Base-by-base conservation (phyloP, 495 filamentous ascomycete genomes). In the Aspergillus biplanus region DNA sequence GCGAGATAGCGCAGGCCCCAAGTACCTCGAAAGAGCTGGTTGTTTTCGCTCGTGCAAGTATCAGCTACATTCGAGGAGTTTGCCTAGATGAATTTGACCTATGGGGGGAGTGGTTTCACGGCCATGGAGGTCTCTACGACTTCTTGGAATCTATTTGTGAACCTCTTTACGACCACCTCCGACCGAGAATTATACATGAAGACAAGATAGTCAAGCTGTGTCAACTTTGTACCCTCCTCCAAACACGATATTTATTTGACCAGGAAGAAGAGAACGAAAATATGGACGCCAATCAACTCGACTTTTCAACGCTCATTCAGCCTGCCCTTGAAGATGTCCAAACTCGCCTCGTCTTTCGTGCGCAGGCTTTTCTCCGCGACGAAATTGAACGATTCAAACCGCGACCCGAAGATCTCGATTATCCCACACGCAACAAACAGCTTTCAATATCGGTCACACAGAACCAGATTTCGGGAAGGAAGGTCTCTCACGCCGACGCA, bases 241-340 rank as follows among this genome's bases (percentile, higher is more conserved):
- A 93, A 65, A 91, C 90, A n/a, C 87, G 89, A 47, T 96, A 96
- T 65, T 82, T 93, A 67, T 79, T 89, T 27, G 87, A 90, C 49
- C 82, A 84, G 42, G 89, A 90, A 48, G 92, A 96, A 52, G 84
- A 90, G 50, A 80, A 86, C 13, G 84, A 88, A 66, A 76, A 73
- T 16, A 59, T 75, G 0, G 84, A 86, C 49, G 69, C 74, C 15
- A 80, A 80, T 52, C 83, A 86, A 56, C 79, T 92, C 16, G 88
- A 91, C 69, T 92, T 92, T 64, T 82, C 85, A 8, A 65, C 77
- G 32, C 72, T 92, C 27, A 87, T 92, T 33, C 87, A 87, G 34
- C 85, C 89, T 7, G 87, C 85, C 34, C 77, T 92, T 21, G 85
- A 91, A 71, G 89, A 92, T 73, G 87, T 88, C 2, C 89, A 92